Conservation (phyloP, 805 yeast genomes). For the Yarrowia sp. region DNA sequence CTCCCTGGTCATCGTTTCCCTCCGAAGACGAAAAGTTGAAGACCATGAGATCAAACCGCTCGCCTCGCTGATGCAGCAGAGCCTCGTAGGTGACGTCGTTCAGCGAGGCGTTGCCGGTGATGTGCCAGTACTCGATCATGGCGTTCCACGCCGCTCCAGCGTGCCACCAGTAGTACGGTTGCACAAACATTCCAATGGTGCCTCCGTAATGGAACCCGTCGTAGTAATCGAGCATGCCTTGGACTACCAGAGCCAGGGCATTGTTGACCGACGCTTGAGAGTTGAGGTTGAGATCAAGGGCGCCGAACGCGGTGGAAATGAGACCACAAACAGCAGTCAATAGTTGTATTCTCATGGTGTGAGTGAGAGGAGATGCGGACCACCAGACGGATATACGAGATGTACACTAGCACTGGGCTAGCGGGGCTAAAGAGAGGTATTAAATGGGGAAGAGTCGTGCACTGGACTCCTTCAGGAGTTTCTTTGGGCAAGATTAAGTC, state of each 20-base stretch:
- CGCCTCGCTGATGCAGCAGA: constrained; percentile 74
- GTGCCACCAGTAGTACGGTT: constrained; percentile 99
- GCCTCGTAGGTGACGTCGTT: constrained; percentile 65
- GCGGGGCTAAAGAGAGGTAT: not conserved
- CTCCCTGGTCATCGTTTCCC: constrained; percentile 97
- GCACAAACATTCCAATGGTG: constrained; percentile 82
- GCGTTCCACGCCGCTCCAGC: constrained; percentile 97
- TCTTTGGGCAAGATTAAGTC: too few relatives aligned
- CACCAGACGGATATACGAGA: not conserved
- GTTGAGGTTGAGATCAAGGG: not conserved
- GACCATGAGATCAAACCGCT: constrained; percentile 80
- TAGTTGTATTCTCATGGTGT: constrained; percentile 5
- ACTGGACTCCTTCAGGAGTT: too few relatives aligned
- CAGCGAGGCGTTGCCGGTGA: constrained; percentile 72
- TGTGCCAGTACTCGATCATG: constrained; percentile 77
- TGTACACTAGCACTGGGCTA: not conserved
- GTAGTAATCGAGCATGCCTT: constrained; percentile 74
- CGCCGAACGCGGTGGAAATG: not conserved
- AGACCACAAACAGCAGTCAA: not conserved
- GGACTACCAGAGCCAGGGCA: constrained; percentile 60
- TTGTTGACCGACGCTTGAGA: constrained; percentile 54
- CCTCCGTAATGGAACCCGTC: constrained; percentile 71
- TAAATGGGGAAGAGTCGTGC: too few relatives aligned
- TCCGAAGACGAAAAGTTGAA: constrained; percentile 87
- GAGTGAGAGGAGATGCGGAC: not conserved